Evolutionary conservation across 169 alveolate species (phyloP).

Genomic region (Sarcocystis neurona): DNA sequence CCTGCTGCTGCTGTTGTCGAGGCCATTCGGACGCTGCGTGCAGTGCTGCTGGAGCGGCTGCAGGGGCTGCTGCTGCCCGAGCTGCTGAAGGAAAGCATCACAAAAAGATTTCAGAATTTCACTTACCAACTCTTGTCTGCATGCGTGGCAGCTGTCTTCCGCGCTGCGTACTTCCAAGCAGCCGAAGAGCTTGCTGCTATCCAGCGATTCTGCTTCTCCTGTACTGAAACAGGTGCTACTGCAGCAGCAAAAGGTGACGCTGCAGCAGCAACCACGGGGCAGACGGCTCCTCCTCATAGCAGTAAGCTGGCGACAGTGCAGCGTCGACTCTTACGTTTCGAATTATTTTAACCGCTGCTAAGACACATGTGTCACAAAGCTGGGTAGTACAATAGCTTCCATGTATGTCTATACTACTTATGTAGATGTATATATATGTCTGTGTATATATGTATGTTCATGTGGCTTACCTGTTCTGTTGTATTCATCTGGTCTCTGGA

Average conservation of each 20-base stretch:
- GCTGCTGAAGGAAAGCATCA: too few species aligned
- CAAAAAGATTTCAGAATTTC: not conserved
- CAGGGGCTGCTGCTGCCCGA: constrained; percentile 16
- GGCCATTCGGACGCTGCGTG: constrained; percentile 27
- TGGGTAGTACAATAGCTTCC: too few species aligned
- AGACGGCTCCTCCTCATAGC: not conserved
- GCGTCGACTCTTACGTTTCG: too few species aligned
- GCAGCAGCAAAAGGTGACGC: not conserved
- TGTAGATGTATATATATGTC: too few species aligned
- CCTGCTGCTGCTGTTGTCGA: constrained; percentile 20
- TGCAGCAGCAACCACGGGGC: not conserved
- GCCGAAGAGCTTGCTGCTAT: constrained; percentile 19
- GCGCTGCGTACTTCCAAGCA: constrained; percentile 8
- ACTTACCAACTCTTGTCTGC: not conserved
- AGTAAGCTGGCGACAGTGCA: too few species aligned
- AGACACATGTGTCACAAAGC: too few species aligned
- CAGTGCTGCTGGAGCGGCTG: not conserved
- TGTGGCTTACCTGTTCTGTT: too few species aligned
- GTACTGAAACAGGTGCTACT: not conserved
- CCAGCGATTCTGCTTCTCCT: not conserved
- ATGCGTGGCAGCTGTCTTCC: not conserved
- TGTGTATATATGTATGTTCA: too few species aligned
- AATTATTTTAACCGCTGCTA: too few species aligned
- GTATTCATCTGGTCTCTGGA: too few species aligned
- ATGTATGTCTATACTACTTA: too few species aligned